A percentile compares a stretch with the other conserved stretches of the same genome.
Conservation (phyloP, 805 yeast species). For the Hanseniaspora vineae region DNA sequence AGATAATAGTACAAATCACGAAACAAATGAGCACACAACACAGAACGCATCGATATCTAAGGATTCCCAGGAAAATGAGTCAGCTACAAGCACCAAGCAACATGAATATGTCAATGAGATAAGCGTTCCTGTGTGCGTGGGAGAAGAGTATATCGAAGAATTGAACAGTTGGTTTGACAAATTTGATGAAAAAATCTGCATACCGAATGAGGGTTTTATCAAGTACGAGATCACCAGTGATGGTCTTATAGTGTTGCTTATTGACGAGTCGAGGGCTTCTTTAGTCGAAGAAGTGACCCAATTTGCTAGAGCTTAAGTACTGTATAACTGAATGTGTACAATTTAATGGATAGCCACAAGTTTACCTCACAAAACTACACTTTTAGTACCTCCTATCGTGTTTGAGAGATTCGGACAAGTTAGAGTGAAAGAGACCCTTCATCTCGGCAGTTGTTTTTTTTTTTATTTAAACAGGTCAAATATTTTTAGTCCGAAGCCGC, state of each 20-base stretch:
- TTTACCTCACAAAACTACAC: no score
- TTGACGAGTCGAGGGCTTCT: constrained; percentile 16
- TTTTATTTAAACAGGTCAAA: no score
- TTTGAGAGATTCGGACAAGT: no score
- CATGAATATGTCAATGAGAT: constrained; percentile 24
- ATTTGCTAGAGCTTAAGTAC: constrained; percentile 12
- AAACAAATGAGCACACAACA: no score
- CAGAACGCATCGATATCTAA: no score
- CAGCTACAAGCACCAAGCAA: constrained; percentile 1
- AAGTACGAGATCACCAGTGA: constrained; percentile 27
- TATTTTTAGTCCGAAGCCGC: no score
- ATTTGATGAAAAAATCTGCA: constrained; percentile 24
- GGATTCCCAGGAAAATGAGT: no score
- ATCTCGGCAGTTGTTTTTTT: no score
- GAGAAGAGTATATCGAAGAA: constrained; percentile 16
- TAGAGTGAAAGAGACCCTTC: no score
- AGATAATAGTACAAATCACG: no score
- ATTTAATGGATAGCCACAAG: no score
- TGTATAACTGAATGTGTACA: not conserved
- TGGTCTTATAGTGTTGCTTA: constrained; percentile 22
- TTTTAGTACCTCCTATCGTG: no score
- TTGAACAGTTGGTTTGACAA: constrained; percentile 24
- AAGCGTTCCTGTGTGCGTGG: constrained; percentile 18
- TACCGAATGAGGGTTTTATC: constrained; percentile 26
- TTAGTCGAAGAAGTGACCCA: constrained; percentile 16